Evolutionary conservation across 2,329 filamentous ascomycete genomes (phyloP), one percentile per base, ranked within the genome.

Genomic region (Botrytis medusae): DNA sequence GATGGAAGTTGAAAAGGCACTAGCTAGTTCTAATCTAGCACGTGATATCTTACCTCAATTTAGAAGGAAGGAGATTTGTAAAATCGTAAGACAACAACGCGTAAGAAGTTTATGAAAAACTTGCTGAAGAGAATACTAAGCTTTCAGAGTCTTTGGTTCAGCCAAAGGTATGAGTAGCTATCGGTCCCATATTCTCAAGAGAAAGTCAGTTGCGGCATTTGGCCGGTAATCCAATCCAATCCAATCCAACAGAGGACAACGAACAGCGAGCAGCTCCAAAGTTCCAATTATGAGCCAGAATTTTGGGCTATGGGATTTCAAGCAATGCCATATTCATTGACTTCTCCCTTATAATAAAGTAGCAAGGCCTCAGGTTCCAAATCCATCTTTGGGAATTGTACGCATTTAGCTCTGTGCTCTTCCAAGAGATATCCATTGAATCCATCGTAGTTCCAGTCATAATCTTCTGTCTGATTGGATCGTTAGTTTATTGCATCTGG

Each of bases 371-470:
- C 34, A 3, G 34, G n/a, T 25, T 37, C 22, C 48, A 69, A 42
- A 22, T 22, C 18, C 65, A 69, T 69, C n/a, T 69, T 48, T 57
- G 48, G 48, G 12, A 69, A 69, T 42, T 42, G 16, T 20, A 5
- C n/a, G 8, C 10, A 5, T 51, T 69, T 69, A 51, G 10, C 37
- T 2, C 1, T 2, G 1, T 22, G 40, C 37, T 69, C 65, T 59
- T 69, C 34, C 65, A 57, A 32, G 25, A 69, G 65, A 69, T 69
- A 69, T 51, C 48, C 65, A 42, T 69, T 29, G 65, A 69, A 69
- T 32, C 65, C 65, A 9, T 51, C 16, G 65, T 32, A 69, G 20
- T 42, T n/a, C 65, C 65, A 57, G 34, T 42, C 48, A 51, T 69
- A 69, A 69, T 69, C 65, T 69, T 69, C 65, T 22, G 37, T n/a